Base-by-base conservation (phyloP, 352 stramenopile genomes). In the Blastocystis sp. region DNA sequence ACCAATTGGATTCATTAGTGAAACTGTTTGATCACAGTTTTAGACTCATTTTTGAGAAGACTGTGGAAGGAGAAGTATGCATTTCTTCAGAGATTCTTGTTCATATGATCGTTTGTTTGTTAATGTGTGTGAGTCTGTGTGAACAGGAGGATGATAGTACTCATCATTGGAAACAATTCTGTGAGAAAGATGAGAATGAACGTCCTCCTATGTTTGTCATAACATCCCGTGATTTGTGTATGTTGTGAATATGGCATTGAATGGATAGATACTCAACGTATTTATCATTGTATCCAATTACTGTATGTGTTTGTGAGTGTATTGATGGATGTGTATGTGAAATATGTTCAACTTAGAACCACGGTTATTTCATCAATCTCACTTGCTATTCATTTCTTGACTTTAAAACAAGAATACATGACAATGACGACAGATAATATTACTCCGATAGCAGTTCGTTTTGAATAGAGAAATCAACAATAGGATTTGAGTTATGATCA, bases 311-410 rank as follows among this genome's bases (percentile, higher is more conserved):
- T 83, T 16, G 19, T 65, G 51, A n/a, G n/a, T 16, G 42, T 54
- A 5, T 46, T 83, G 6, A 65, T 51, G 9, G 12, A 32, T 7
- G 19, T 21, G 9, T 83, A 63, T 29, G 27, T 66, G 43, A 27
- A 35, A 4, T 29, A 19, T 43, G 24, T 37, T 21, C 11, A 66
- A 19, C n/a, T 66, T 16, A 29, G n/a, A 16, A 27, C 12, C 6
- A 29, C 49, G 29, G 27, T 83, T 39, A 21, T 67, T 27, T 32
- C 71, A 21, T 11, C 71, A 32, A 83, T 83, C n/a, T 32, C 24
- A 1, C 27, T 83, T 3, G 32, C 16, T 35, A 35, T 65, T 35
- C 71, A 83, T 24, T 83, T 83, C 71, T 24, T 83, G 0, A 24
- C 42, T 27, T 46, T 74, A 21, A 37, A 74, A 5, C 14, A 37